phyloP scores from a whole-genome alignment of 768 basidiomycete genomes.

The Leucocoprinus birnbaumii region DNA sequence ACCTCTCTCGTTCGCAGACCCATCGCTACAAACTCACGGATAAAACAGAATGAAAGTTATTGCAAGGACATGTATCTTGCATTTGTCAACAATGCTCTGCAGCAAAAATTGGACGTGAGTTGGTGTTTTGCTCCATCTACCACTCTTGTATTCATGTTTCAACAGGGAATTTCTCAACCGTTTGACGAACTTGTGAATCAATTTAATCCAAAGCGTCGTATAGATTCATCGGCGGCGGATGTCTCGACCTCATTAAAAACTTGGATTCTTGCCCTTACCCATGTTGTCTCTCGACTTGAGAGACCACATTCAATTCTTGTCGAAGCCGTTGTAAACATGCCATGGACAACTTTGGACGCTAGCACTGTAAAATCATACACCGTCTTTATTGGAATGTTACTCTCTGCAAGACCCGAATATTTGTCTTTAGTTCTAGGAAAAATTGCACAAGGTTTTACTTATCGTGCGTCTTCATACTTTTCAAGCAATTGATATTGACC shows the following conservation, averaged over 20 bases:
- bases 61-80: constrained; percentile 82
- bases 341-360: constrained; percentile 91
- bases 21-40: constrained; percentile 75
- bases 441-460: constrained; percentile 83
- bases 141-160: constrained; percentile 11
- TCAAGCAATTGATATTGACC: not conserved
- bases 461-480: constrained; percentile 58
- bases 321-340: constrained; percentile 81
- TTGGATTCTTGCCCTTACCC: constrained; percentile 86
- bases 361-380: constrained; percentile 86
- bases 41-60: constrained; percentile 75
- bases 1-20: constrained; percentile 41
- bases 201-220: constrained; percentile 52
- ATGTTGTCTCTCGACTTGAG: constrained; percentile 90
- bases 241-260: constrained; percentile 48
- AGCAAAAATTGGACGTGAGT: constrained; percentile 64
- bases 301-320: constrained; percentile 77
- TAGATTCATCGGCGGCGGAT: constrained; percentile 21
- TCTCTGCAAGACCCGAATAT: constrained; percentile 91
- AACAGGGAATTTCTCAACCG: constrained; percentile 66
- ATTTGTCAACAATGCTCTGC: constrained; percentile 78
- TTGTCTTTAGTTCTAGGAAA: constrained; percentile 79
- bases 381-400: constrained; percentile 86
- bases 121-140: not conserved
- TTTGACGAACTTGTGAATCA: constrained; percentile 91